phyloP scores from a whole-genome alignment of 306 rosid species.

The Corylus americana region DNA sequence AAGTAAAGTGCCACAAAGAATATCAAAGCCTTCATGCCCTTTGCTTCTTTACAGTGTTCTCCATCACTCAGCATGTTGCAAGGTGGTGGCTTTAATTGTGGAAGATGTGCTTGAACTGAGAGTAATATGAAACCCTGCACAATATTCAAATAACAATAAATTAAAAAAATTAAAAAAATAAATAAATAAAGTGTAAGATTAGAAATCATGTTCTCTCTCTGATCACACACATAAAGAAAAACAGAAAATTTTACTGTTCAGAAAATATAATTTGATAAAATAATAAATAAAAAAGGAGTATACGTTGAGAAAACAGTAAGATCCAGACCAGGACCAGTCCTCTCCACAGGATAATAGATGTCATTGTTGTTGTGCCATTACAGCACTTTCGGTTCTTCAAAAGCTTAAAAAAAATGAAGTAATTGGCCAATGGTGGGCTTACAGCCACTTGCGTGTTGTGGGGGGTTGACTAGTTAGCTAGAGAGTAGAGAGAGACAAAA shows the following conservation, averaged over 20 bases:
- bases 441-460: constrained; percentile 3
- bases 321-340: not conserved
- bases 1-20: constrained; percentile 81
- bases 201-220: not conserved
- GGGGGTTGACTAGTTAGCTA: not conserved
- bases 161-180: no score
- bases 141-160: not conserved
- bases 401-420: not conserved
- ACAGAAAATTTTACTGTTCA: not conserved
- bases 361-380: not conserved
- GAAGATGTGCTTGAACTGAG: constrained; percentile 93
- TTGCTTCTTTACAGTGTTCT: constrained; percentile 65
- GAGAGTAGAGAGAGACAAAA: constrained; percentile 14
- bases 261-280: not conserved
- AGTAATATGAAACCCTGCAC: constrained; percentile 80
- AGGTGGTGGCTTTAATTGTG: constrained; percentile 74
- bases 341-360: not conserved
- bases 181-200: no score
- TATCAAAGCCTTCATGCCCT: constrained; percentile 68
- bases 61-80: constrained; percentile 45
- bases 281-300: no score
- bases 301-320: not conserved
- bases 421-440: not conserved
- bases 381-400: not conserved
- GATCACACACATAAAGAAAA: no score